phyloP scores from a whole-genome alignment of 345 rosid species.

The Laguncularia racemosa region DNA sequence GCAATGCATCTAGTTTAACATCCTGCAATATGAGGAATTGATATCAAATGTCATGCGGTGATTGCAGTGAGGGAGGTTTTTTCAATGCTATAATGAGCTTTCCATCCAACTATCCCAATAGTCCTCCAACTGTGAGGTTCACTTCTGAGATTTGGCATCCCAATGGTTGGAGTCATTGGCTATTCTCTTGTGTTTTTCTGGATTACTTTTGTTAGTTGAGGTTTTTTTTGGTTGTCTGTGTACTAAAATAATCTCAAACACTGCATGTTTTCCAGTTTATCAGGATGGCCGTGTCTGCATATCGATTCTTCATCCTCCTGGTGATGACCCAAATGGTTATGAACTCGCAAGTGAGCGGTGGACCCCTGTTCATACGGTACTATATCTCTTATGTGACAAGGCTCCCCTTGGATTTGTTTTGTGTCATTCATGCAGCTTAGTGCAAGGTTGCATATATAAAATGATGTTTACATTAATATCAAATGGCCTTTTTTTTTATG shows the following conservation, averaged over 20 bases:
- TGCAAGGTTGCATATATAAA: too few species aligned
- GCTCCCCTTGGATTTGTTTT: too few species aligned
- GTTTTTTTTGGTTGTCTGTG: not conserved
- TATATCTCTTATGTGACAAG: too few species aligned
- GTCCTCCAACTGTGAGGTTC: slow-evolving; percentile 77
- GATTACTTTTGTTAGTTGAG: not conserved
- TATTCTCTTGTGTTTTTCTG: slow-evolving; percentile 5
- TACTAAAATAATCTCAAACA: not conserved
- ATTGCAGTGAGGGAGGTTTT: slow-evolving; percentile 75
- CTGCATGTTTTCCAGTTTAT: slow-evolving; percentile 33
- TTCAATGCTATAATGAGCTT: slow-evolving; percentile 80
- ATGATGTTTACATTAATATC: too few species aligned
- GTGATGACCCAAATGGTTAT: slow-evolving; percentile 94
- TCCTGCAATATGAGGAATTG: not conserved
- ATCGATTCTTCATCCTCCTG: slow-evolving; percentile 89
- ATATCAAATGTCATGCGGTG: not conserved
- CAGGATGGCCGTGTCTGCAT: slow-evolving; percentile 80
- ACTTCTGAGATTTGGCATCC: slow-evolving; percentile 91
- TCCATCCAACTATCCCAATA: slow-evolving; percentile 54
- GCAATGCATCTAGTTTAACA: not conserved
- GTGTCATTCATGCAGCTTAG: too few species aligned
- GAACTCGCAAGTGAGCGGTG: slow-evolving; percentile 88
- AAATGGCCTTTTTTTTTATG: too few species aligned
- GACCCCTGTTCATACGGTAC: slow-evolving; percentile 80
- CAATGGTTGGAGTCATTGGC: slow-evolving; percentile 39